Evolutionary conservation across 2,329 filamentous ascomycete species (phyloP).

Genomic region (Colletotrichum caudatum): DNA sequence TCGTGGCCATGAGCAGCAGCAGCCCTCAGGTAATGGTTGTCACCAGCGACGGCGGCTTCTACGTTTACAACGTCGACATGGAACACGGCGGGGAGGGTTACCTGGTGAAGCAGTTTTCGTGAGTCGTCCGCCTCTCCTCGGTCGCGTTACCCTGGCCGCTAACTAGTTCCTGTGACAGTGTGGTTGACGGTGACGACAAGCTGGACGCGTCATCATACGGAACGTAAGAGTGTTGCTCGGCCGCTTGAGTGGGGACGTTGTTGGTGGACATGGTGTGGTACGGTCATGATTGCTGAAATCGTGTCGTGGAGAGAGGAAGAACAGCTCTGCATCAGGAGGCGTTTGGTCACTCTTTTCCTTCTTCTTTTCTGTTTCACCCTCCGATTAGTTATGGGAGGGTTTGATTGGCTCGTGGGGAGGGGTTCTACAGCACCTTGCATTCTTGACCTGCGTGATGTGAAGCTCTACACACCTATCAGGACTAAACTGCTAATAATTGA

Average conservation of each 20-base stretch:
- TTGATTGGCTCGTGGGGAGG: background rate
- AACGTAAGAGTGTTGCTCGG: slow-evolving; percentile 43
- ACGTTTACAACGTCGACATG: slow-evolving; percentile 94
- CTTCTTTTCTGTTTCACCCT: slow-evolving; percentile 2
- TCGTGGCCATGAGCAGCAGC: slow-evolving; percentile 97
- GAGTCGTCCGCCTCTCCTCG: slow-evolving; percentile 55
- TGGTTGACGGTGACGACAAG: slow-evolving; percentile 68
- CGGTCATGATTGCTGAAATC: background rate
- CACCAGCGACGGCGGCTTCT: slow-evolving; percentile 94
- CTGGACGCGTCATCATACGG: slow-evolving; percentile 63
- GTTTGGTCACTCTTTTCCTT: slow-evolving; percentile 9
- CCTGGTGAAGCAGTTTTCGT: slow-evolving; percentile 93
- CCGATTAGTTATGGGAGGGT: background rate
- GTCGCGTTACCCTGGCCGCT: background rate
- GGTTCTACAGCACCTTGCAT: slow-evolving; percentile 24
- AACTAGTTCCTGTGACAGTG: slow-evolving; percentile 50
- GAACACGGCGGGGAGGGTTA: slow-evolving; percentile 94
- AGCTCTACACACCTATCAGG: background rate
- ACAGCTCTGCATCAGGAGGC: slow-evolving; percentile 30
- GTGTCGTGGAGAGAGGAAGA: background rate
- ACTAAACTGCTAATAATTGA: slow-evolving; percentile 1
- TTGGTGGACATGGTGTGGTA: background rate
- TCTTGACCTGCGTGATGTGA: slow-evolving; percentile 4
- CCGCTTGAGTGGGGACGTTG: background rate
- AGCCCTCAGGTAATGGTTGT: slow-evolving; percentile 98